Evolutionary conservation across 805 yeast species (phyloP), one percentile per base, ranked within the genome.

Genomic region (Lipomyces sp.): DNA sequence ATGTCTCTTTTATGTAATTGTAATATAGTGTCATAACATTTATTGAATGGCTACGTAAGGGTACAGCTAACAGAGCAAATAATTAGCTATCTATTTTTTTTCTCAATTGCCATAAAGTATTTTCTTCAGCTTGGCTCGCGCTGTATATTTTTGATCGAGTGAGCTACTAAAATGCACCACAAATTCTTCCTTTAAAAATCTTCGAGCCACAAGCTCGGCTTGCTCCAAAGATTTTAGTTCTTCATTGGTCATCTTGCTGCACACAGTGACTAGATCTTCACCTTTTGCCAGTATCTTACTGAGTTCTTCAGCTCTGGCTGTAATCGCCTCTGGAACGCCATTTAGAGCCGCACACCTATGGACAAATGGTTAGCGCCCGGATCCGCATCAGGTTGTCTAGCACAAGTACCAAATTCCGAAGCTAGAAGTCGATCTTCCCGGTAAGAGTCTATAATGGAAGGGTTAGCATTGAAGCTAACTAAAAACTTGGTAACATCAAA

Each of bases 291-390:
- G 59, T 3, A 70, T 15, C 1, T 62, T 53, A 2, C 73, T 63
- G 0, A 81, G 67, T 18, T 74, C 66, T 6, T 72, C 69, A 0
- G 84, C 84, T 57, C 80, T 72, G 2, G 68, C 33, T 0, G 79
- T 72, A 11, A 82, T 77, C 8, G 65, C 58, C 0, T 53, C 57
- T 0, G 77, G 73, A 2, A 81, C 69, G 0, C 83, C 83, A 71
- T 81, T 77, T 10, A 73, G 64, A 50, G 75, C 73, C 2, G 85
- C 85, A 74, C 85, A 83, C 32, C 74, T 72, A 42, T n/a, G 15
- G 13, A 29, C 54, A 51, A 24, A 34, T 13, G 10, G n/a, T 42
- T 33, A 30, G 39, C 18, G 24, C 7, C 39, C 39, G 0, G 39
- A 37, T 37, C 15, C 18, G 10, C 55, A 48, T 29, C 3, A 3